Evolutionary conservation across 2,329 filamentous ascomycete species (phyloP), one percentile per base, ranked within the genome.

Genomic region (Neopestalotiopsis rosae): DNA sequence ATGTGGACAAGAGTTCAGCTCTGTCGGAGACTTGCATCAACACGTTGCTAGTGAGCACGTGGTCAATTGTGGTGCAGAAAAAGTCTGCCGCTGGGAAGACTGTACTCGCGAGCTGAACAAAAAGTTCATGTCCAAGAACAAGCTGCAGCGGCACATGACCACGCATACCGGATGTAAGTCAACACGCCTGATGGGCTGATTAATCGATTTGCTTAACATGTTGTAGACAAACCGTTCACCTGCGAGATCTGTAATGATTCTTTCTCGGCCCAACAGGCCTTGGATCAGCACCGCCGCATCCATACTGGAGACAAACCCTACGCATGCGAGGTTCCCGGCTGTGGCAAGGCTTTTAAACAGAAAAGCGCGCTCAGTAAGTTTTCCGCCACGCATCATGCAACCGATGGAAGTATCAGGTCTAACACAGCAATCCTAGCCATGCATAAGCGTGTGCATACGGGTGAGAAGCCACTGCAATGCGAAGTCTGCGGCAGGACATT

Each of bases 281-380:
- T 92, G 6, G 87, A 89, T 57, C 90, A 92, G 75, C 91, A 93
- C 73, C 84, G 88, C 75, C 86, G 90, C 20, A 91, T 88, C 2
- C 91, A 93, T 74, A 90, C 89, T 0, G 88, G 89, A 52, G 86
- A 89, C 70, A 90, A 88, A 71, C 90, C 90, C 32, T 90, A 89
- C 79, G 80, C 84, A 56, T 93, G 91, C 75, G 76, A 80, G 10
- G 77, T 76, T 32, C 74, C 77, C 3, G 83, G 83, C 45, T 91
- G 89, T 71, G 79, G 77, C 28, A 89, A 89, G 75, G 81, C 83
- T 0, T 92, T 92, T 74, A 89, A 90, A 66, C 90, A 92, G 71
- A 90, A 91, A 71, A 91, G 89, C 71, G 90, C 90, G 28, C 80
- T 91, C 28, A 91, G 89, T 90, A 85, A 74, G 86, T 81, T 40